Evolutionary conservation across 441 rosid genomes (phyloP), one percentile per base, ranked within the genome.

Genomic region (Kokia cookei): DNA sequence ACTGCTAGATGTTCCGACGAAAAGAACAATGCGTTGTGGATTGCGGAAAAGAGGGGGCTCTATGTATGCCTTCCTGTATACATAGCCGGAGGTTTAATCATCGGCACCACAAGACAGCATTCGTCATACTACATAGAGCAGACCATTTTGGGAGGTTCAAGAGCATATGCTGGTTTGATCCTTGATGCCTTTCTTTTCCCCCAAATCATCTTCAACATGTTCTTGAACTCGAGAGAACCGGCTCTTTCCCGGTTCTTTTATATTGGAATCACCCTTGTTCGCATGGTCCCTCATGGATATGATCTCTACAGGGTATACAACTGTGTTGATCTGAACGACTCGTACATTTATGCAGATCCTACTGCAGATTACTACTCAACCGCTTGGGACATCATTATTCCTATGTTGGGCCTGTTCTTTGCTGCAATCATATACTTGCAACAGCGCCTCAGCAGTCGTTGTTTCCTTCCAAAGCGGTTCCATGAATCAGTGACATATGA

Each of bases 311-410:
- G 83, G 68, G 45, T 43, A 10, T 75, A 53, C n/a, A 77, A 24
- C 61, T 79, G 64, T 11, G 70, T 12, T 15, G 66, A 54, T 10
- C 53, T 51, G 9, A 72, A 75, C 17, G 63, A 78, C 17, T 82
- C 81, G 6, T 84, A 84, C 82, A 67, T 79, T 9, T 86, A 85
- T 73, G 88, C 89, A 15, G 70, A 75, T 60, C 86, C 80, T 7
- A 69, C 67, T 37, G 74, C 69, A 53, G 81, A 78, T 29, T 78
- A 76, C 45, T 78, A 81, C 48, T 83, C 80, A 29, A 76, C 81
- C 50, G 75, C 78, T 15, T 78, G 82, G 81, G 81, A 75, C 76
- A 45, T 67, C 50, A 32, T 73, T 12, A 62, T 59, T 27, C 72
- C 68, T 11, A 24, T 66, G 8, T 55, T 42, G 29, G 63, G 67